Evolutionary conservation across 495 filamentous ascomycete species (phyloP).

Genomic region (Penicillium fimorum): DNA sequence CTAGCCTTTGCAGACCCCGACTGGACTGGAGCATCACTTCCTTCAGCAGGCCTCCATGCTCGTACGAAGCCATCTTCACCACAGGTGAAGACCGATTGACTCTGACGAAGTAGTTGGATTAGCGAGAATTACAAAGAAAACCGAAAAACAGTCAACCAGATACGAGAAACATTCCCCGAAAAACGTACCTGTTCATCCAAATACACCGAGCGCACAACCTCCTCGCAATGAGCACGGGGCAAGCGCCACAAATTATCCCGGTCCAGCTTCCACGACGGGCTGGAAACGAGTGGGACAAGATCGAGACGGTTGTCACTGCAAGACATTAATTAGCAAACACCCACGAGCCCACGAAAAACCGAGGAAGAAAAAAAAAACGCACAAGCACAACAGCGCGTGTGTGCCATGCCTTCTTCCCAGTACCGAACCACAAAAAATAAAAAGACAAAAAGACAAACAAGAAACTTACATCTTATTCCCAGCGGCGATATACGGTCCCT

Average conservation of each 20-base stretch:
- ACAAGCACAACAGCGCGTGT: slow-evolving; percentile 1
- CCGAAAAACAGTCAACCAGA: slow-evolving; percentile 2
- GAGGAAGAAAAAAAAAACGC: background rate
- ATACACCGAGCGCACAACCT: slow-evolving; percentile 78
- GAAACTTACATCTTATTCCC: slow-evolving; percentile 43
- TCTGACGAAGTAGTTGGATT: slow-evolving; percentile 32
- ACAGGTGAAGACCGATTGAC: slow-evolving; percentile 67
- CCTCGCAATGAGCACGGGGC: slow-evolving; percentile 75
- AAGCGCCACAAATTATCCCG: slow-evolving; percentile 61
- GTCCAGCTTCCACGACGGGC: slow-evolving; percentile 59
- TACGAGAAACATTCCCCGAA: background rate
- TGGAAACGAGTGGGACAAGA: slow-evolving; percentile 61
- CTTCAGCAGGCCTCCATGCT: slow-evolving; percentile 38
- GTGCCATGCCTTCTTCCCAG: background rate
- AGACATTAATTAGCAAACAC: slow-evolving; percentile 7
- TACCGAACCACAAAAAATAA: background rate
- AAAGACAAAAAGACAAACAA: slow-evolving; percentile 12
- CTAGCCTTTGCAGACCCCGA: slow-evolving; percentile 27
- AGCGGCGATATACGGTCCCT: slow-evolving; percentile 44
- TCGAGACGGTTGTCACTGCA: slow-evolving; percentile 63
- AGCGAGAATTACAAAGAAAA: background rate
- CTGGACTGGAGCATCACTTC: slow-evolving; percentile 17
- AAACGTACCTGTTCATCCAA: slow-evolving; percentile 62
- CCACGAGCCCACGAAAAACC: background rate
- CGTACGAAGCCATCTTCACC: slow-evolving; percentile 76